A percentile compares a stretch with the other conserved stretches of the same genome.
phyloP scores from a whole-genome alignment of 2,329 filamentous ascomycete genomes.

The Talaromyces sp. region DNA sequence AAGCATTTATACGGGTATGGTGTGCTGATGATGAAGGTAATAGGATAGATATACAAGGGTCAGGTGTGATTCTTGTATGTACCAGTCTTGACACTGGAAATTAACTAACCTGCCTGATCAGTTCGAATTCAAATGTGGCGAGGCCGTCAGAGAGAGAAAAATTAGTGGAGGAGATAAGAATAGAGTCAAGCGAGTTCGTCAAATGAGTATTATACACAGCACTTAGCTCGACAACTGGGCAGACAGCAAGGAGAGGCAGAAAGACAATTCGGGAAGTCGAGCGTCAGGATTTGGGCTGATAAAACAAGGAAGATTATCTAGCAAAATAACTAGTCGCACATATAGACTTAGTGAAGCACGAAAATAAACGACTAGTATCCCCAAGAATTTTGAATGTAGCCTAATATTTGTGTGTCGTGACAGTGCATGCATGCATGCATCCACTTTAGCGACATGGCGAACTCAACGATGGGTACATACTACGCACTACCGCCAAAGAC shows the following conservation, averaged over 20 bases:
- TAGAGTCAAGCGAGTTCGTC: constrained; percentile 11
- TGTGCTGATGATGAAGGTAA: constrained; percentile 10
- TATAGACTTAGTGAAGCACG: neutral
- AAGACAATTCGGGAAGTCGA: constrained; percentile 28
- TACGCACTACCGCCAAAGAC: neutral
- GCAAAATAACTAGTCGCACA: neutral
- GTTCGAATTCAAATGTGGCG: constrained; percentile 12
- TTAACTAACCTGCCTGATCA: constrained; percentile 10
- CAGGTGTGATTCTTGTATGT: neutral
- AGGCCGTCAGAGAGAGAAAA: neutral
- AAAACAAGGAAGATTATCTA: neutral
- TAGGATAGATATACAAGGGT: constrained; percentile 11
- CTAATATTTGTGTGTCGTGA: constrained; percentile 12
- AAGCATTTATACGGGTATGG: constrained; percentile 13
- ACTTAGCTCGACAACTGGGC: constrained; percentile 20
- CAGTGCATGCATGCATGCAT: constrained; percentile 10
- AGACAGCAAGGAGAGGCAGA: constrained; percentile 24
- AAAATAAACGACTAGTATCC: neutral
- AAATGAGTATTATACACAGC: constrained; percentile 35
- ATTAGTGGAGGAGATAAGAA: constrained; percentile 12
- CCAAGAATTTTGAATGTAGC: neutral
- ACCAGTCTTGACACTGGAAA: neutral
- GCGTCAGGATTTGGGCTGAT: constrained; percentile 11
- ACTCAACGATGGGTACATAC: neutral
- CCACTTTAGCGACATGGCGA: constrained; percentile 13